Evolutionary conservation across 2,329 filamentous ascomycete species (phyloP).

Genomic region (Neocucurbitaria cava): DNA sequence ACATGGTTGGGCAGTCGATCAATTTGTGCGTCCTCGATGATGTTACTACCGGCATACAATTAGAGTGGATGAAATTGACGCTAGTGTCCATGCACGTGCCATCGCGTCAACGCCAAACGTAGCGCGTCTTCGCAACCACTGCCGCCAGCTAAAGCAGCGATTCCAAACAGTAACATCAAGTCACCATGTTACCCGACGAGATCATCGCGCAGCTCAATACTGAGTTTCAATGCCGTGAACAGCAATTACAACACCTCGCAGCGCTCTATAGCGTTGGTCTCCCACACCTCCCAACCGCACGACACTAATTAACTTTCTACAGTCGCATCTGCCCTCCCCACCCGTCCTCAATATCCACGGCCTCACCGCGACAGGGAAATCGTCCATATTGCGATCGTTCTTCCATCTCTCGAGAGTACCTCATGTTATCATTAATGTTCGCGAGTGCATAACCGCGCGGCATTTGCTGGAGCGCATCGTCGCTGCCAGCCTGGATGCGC

Average conservation of each 20-base stretch:
- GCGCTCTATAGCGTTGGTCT: conserved; percentile 53
- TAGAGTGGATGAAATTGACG: too few species aligned
- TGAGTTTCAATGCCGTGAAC: conserved; percentile 53
- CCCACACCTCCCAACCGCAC: neutral
- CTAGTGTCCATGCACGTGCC: conserved; percentile 24
- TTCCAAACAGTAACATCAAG: neutral
- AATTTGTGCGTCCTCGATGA: conserved; percentile 16
- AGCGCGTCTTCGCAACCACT: conserved; percentile 20
- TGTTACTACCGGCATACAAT: too few species aligned
- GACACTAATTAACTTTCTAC: conserved; percentile 24
- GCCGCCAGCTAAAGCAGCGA: neutral
- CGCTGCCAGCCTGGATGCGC: conserved; percentile 55
- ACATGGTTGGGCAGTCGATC: conserved; percentile 19
- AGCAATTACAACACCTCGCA: conserved; percentile 56
- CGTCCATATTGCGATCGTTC: conserved; percentile 69
- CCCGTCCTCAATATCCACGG: conserved; percentile 82
- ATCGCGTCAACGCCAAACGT: conserved; percentile 22
- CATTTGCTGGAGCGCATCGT: conserved; percentile 79
- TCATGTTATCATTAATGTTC: conserved; percentile 70
- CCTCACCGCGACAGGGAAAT: conserved; percentile 86
- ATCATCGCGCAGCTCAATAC: conserved; percentile 44
- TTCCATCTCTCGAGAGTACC: conserved; percentile 60
- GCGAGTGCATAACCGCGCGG: conserved; percentile 78
- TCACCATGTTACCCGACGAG: conserved; percentile 48
- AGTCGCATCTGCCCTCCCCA: conserved; percentile 73